Evolutionary conservation across 208 protist species (phyloP), one percentile per base, ranked within the genome.

Genomic region (Phytomonas francai): DNA sequence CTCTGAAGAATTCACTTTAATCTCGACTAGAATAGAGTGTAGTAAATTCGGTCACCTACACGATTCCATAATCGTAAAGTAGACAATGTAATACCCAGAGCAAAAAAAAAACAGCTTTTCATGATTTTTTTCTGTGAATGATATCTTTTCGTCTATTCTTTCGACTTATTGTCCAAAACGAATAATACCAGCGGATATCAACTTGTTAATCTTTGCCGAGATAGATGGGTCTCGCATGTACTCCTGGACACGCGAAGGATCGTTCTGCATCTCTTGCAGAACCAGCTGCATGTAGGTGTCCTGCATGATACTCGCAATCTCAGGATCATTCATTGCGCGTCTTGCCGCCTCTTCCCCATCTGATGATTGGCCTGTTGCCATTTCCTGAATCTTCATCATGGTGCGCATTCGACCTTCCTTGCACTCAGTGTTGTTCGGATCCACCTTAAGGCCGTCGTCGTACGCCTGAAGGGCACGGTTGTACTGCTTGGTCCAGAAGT

Each of bases 131-230:
- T 19, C 28, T 14, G 22, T 29, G 22, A 34, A 54, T 29, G n/a
- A 68, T n/a, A 22, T 11, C 14, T 19, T 19, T 1, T 19, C 57
- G 33, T 30, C n/a, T 12, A 19, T 42, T 25, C 30, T 29, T 31
- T 36, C 0, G 16, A 49, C 39, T 30, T 76, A 78, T 51, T 78
- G 64, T 12, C 91, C 92, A 71, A 97, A 86, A 27, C 87, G 91
- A 79, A 98, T 97, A 71, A 99, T 95, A 66, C 97, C 97, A 57
- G 95, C 96, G 3, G 89, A 90, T 63, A 98, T 85, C n/a, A 99
- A 91, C 70, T 98, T 99, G 67, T 98, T 87, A 70, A 99, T 97
- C 83, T 98, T 98, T 8, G 57, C 74, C 4, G 85, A 67, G 68
- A 99, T 89, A 31, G 65, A 71, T 0, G 95, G 95, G 64, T 98